Base-by-base conservation (phyloP, 2,329 filamentous ascomycete species). In the Fusarium concolor region DNA sequence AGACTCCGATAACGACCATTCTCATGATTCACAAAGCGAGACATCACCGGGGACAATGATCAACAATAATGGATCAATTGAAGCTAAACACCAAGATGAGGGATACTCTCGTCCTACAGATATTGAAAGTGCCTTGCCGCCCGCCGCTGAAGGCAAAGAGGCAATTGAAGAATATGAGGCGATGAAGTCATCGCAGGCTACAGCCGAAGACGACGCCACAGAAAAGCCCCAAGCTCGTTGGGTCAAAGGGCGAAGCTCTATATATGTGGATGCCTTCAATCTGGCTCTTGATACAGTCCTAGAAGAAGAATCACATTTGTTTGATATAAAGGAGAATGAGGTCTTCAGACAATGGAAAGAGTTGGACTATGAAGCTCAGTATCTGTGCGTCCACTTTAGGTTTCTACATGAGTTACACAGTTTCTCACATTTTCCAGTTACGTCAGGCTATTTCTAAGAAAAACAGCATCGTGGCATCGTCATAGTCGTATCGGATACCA, bases 251-350 rank as follows among this genome's bases (percentile, higher is more conserved):
- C 90, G 89, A 76, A 96, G 90, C 74, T 98, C 94, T 2, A 93
- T 99, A 56, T 99, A 99, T 74, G 93, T 97, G 18, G 96, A 99
- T 80, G 96, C 96, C 1, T 99, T 99, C 83, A 97, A 97, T 74
- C 83, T 98, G 15, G 93, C 95, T 3, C 82, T 99, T 47, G 90
- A 95, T 61, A 97, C 93, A 0, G 96, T 99, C 5, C 81, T 98
- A 14, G 89, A 93, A 47, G 93, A 98, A 58, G 96, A 99, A 79
- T 86, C 87, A 1, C 93, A 97, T 78, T 82, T 99, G 0, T 99
- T 98, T 76, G 87, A 96, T 72, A 87, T 89, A 59, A 90, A 88
- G 18, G 96, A 99, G 78, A 87, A 85, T 73, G 83, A 86, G 15
- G 85, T 98, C 0, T 98, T 99, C 76, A 80, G 83, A 5, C 83